Percentiles rank a stretch among this genome's conserved stretches.
These are phyloP conservation scores for Platanus orientalis DNA, from an alignment of 164 flowering plant genomes.

Conservation along the genomic window DNA sequence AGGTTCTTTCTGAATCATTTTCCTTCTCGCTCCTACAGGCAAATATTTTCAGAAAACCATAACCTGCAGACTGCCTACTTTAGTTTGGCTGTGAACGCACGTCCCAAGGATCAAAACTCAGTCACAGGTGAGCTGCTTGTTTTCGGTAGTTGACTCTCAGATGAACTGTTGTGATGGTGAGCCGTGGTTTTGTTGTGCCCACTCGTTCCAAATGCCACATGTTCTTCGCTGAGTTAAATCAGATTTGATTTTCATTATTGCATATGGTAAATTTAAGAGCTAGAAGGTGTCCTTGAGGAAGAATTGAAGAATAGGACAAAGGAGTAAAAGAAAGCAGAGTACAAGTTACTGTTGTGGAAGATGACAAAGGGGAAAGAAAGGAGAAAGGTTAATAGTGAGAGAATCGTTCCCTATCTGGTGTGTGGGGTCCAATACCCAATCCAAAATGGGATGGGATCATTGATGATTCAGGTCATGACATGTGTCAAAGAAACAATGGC, in stretches of 20 bases:
- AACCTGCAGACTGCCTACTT: too few relatives aligned
- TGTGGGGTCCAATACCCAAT: slow-evolving; percentile 1
- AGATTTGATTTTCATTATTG: too few relatives aligned
- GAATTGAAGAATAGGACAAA: not conserved
- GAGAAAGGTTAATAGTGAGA: not conserved
- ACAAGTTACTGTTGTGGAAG: slow-evolving; percentile 2
- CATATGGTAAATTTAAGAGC: too few relatives aligned
- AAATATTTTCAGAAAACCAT: too few relatives aligned
- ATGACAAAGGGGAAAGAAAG: not conserved
- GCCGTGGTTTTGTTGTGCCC: not conserved
- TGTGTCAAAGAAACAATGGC: not conserved
- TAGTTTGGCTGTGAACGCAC: not conserved
- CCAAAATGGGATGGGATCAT: slow-evolving; percentile 7
- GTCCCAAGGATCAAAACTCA: not conserved
- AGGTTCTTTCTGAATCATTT: too few relatives aligned
- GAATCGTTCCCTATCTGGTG: not conserved
- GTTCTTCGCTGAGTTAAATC: not conserved
- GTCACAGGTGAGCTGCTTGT: not conserved
- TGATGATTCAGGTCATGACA: slow-evolving; percentile 5
- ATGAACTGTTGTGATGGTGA: too few relatives aligned
- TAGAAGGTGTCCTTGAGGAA: too few relatives aligned
- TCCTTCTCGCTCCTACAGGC: too few relatives aligned
- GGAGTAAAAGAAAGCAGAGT: not conserved
- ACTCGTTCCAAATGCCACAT: not conserved
- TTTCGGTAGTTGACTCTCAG: not conserved